A percentile compares a stretch with the other conserved stretches of the same genome.
Evolutionary conservation across 2,329 filamentous ascomycete genomes (phyloP).

Genomic region (Xylariaceae sp.): DNA sequence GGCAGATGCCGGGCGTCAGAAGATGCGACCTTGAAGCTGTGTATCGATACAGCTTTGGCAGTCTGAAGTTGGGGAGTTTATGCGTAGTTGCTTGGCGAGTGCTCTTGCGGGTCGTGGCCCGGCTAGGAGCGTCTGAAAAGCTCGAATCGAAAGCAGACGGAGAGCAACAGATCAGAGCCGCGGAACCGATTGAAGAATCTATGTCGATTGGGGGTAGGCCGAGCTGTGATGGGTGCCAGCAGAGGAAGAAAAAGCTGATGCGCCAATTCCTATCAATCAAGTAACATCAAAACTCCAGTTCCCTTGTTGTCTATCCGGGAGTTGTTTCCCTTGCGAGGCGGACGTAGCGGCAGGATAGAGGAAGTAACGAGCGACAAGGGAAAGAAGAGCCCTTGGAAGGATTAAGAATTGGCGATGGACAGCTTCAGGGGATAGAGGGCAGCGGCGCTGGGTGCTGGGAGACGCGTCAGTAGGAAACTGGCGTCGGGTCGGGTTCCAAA

Average conservation of each 20-base stretch:
- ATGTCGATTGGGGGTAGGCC: constrained; percentile 5
- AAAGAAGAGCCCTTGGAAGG: constrained; percentile 2
- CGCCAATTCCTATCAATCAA: constrained; percentile 11
- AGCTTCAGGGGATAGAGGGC: neutral
- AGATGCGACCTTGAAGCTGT: constrained; percentile 2
- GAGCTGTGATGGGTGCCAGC: constrained; percentile 5
- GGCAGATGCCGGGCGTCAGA: constrained; percentile 6
- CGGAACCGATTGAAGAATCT: constrained; percentile 3
- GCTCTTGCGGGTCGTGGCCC: too few species aligned
- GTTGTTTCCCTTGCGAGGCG: constrained; percentile 8
- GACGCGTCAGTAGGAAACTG: neutral
- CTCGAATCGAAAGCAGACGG: too few species aligned
- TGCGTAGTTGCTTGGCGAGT: too few species aligned
- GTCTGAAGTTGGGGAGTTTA: too few species aligned
- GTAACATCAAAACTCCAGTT: constrained; percentile 6
- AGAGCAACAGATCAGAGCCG: too few species aligned
- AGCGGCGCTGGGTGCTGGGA: neutral
- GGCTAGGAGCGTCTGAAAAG: too few species aligned
- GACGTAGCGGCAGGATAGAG: neutral
- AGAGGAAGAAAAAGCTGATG: constrained; percentile 8
- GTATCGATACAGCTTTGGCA: too few species aligned
- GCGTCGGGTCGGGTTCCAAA: neutral
- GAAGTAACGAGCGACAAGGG: constrained; percentile 26
- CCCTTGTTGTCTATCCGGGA: constrained; percentile 12
- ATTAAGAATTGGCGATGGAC: neutral